Base-by-base conservation (phyloP, 2,329 filamentous ascomycete genomes). In the Sclerotinia borealis region DNA sequence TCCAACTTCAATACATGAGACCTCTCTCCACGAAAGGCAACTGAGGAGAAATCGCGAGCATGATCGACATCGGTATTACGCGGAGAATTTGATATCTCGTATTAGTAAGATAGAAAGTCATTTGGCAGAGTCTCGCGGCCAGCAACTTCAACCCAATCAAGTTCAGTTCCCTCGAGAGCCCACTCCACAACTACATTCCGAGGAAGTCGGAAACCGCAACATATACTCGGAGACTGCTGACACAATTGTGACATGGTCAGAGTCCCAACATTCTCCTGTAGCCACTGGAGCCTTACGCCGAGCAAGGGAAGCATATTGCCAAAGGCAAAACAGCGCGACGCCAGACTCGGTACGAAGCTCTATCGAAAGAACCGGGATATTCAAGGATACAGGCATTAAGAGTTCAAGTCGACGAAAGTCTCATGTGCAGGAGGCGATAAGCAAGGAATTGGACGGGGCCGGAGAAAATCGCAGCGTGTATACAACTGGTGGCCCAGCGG, bases 161-260 rank as follows among this genome's bases (percentile, higher is more conserved):
- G 5, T 25, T 4, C 13, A n/a, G 1, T 29, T 39, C n/a, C 31
- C 50, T 17, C 22, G 13, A 22, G 19, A 56, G 10, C 25, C 19
- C 9, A 48, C 22, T 19, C 59, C 41, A 6, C 22, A 47, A 2
- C 10, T 27, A 31, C 22, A 34, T 8, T 37, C 22, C 4, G 17
- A 56, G 25, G 50, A 31, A 17, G 27, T 27, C 1, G 50, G 50
- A n/a, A 51, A 59, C 15, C 43, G 17, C 27, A 66, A 64, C 22
- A 55, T 19, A 43, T 29, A 41, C 13, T 68, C 67, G 10, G 63
- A 61, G 6, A 47, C 64, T 51, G 63, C 63, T 22, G 69, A 65
- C 19, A 70, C 67, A 25, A 67, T 58, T 50, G 49, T 72, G 5
- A 69, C 65, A 17, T 73, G 72, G 71, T 72, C 72, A 7, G 71